These are phyloP conservation scores for Elasticomyces elasticus DNA, from an alignment of 495 filamentous ascomycete genomes.

Conservation along the genomic window DNA sequence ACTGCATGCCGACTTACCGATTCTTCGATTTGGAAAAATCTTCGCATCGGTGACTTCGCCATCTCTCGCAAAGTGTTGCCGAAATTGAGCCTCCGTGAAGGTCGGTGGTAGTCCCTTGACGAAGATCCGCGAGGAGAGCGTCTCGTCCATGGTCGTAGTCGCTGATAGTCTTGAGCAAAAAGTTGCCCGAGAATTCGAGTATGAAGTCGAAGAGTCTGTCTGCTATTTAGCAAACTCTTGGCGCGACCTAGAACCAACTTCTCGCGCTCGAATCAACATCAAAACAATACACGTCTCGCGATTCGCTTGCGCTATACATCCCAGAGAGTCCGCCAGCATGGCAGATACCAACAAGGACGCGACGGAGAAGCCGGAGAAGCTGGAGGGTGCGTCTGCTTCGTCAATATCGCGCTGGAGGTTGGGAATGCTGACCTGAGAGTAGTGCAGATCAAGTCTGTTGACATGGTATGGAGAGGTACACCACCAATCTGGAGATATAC, in stretches of 20 bases:
- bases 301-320: too few relatives aligned
- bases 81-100: slow-evolving; percentile 66
- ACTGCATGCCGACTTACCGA: too few relatives aligned
- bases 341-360: slow-evolving; percentile 35
- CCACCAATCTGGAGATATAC: neutral
- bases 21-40: slow-evolving; percentile 45
- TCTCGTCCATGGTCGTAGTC: slow-evolving; percentile 3
- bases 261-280: neutral
- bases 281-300: neutral
- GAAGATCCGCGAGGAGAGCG: slow-evolving; percentile 71
- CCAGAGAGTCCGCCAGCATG: slow-evolving; percentile 8
- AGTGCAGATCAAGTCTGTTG: slow-evolving; percentile 94
- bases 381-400: slow-evolving; percentile 47
- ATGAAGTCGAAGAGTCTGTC: neutral
- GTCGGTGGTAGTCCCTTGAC: slow-evolving; percentile 74
- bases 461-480: slow-evolving; percentile 60
- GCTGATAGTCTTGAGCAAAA: neutral
- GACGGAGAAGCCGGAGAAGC: slow-evolving; percentile 56
- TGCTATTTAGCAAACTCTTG: too few relatives aligned
- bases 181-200: neutral
- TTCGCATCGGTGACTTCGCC: slow-evolving; percentile 75
- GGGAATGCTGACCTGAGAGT: slow-evolving; percentile 27
- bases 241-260: too few relatives aligned
- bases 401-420: neutral
- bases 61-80: slow-evolving; percentile 44